These are phyloP conservation scores for Phytophthora kernoviae DNA, from an alignment of 352 stramenopile genomes.

Conservation along the genomic window DNA sequence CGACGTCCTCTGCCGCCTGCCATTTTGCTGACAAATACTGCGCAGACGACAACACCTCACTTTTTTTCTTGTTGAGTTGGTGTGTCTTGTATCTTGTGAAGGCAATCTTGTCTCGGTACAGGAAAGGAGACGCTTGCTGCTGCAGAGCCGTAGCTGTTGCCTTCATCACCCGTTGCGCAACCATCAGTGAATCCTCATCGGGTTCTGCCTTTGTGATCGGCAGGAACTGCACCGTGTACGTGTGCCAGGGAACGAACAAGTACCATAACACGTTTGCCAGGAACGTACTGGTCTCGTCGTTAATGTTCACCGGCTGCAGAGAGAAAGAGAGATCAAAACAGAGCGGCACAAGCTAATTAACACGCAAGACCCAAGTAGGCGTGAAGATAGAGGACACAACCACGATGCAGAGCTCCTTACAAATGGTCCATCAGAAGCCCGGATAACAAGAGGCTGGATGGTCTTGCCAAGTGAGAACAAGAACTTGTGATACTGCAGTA, in stretches of 20 bases:
- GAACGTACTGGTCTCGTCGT: slow-evolving; percentile 80
- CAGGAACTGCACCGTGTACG: slow-evolving; percentile 67
- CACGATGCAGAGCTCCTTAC: slow-evolving; percentile 33
- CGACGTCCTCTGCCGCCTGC: too few species aligned
- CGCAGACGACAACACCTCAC: slow-evolving; percentile 12
- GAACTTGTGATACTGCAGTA: slow-evolving; percentile 84
- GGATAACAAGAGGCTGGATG: slow-evolving; percentile 68
- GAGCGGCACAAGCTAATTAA: not conserved
- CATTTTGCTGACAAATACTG: not conserved
- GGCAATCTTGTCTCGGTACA: slow-evolving; percentile 77
- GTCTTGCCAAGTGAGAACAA: slow-evolving; percentile 71
- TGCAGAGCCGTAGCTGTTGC: slow-evolving; percentile 49
- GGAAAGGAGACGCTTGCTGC: slow-evolving; percentile 64
- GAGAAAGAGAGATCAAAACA: slow-evolving; percentile 3
- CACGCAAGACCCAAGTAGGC: not conserved
- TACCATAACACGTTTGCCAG: slow-evolving; percentile 78
- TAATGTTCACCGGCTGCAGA: slow-evolving; percentile 74
- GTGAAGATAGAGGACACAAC: not conserved
- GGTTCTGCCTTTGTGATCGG: slow-evolving; percentile 37
- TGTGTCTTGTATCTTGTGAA: slow-evolving; percentile 63
- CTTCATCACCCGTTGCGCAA: slow-evolving; percentile 71
- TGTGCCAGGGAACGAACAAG: slow-evolving; percentile 70
- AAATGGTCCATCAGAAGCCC: slow-evolving; percentile 66
- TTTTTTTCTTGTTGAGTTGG: slow-evolving; percentile 61
- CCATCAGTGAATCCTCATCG: slow-evolving; percentile 51